Percentiles rank a stretch among this genome's conserved stretches.
Evolutionary conservation across 345 rosid species (phyloP).

Genomic region (Carallia pectinifolia): DNA sequence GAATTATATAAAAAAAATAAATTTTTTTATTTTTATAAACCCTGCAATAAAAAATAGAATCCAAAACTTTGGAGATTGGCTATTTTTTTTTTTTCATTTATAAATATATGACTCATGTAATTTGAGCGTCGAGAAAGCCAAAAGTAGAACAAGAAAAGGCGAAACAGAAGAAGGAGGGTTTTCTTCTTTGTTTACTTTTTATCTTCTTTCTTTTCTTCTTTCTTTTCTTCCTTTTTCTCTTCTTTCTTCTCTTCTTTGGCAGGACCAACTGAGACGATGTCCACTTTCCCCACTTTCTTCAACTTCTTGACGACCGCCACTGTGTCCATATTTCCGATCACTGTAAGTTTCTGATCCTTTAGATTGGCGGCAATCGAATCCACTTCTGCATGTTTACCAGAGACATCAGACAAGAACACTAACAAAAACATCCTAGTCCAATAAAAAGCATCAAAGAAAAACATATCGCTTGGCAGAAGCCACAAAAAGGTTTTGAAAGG

Average conservation of each 20-base stretch:
- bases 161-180: background rate
- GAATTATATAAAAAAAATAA: too few relatives aligned
- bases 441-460: too few relatives aligned
- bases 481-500: background rate
- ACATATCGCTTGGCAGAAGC: background rate
- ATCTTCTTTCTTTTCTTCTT: slow-evolving; percentile 53
- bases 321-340: slow-evolving; percentile 80
- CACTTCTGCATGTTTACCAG: slow-evolving; percentile 43
- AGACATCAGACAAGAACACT: too few relatives aligned
- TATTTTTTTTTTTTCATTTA: too few relatives aligned
- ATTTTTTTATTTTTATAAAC: too few relatives aligned
- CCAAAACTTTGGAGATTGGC: too few relatives aligned
- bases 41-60: too few relatives aligned
- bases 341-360: slow-evolving; percentile 88
- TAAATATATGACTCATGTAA: too few relatives aligned
- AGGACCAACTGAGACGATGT: slow-evolving; percentile 80
- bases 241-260: slow-evolving; percentile 93
- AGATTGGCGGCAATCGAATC: slow-evolving; percentile 87
- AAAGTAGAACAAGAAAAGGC: too few relatives aligned
- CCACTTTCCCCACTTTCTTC: slow-evolving; percentile 96
- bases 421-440: too few relatives aligned
- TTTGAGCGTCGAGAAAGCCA: too few relatives aligned
- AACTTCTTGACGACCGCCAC: slow-evolving; percentile 81
- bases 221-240: slow-evolving; percentile 62
- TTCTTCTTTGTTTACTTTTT: slow-evolving; percentile 47